Conservation (phyloP, 495 filamentous ascomycete genomes). For the Neohortaea acidophila region DNA sequence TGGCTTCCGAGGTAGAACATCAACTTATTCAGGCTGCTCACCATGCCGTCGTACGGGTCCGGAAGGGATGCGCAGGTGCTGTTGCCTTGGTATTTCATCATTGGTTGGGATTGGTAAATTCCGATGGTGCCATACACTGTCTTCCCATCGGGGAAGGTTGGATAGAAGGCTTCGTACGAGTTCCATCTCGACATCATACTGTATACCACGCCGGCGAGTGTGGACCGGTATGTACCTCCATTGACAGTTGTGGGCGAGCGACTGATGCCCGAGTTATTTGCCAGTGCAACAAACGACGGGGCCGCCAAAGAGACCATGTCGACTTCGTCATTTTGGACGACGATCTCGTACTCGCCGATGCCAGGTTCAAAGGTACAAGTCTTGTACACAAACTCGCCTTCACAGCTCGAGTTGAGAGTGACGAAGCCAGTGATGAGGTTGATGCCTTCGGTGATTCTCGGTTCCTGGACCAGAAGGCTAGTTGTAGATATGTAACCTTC, state of each 20-base stretch:
- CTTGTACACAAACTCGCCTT: neutral
- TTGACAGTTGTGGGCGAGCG: too few relatives aligned
- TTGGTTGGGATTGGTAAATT: too few relatives aligned
- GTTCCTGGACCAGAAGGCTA: neutral
- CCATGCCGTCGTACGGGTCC: too few relatives aligned
- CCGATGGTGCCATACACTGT: too few relatives aligned
- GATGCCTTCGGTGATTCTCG: neutral
- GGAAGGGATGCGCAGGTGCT: too few relatives aligned
- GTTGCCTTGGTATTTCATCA: too few relatives aligned
- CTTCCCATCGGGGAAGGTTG: too few relatives aligned
- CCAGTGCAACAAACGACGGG: neutral
- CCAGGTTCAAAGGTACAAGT: neutral
- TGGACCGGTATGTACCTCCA: too few relatives aligned
- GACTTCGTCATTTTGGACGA: neutral
- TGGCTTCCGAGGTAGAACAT: too few relatives aligned
- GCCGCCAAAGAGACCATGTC: neutral
- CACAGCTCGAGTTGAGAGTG: neutral
- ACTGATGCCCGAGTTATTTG: neutral
- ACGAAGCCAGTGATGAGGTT: neutral
- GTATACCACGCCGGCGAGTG: too few relatives aligned
- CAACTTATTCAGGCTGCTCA: constrained; percentile 1
- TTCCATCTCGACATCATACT: too few relatives aligned
- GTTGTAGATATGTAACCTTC: neutral
- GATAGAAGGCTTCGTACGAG: too few relatives aligned
- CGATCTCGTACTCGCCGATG: neutral